Percentiles rank a stretch among this genome's conserved stretches.
Conservation (phyloP, 2,329 filamentous ascomycete species). For the Nothopassalora personata region DNA sequence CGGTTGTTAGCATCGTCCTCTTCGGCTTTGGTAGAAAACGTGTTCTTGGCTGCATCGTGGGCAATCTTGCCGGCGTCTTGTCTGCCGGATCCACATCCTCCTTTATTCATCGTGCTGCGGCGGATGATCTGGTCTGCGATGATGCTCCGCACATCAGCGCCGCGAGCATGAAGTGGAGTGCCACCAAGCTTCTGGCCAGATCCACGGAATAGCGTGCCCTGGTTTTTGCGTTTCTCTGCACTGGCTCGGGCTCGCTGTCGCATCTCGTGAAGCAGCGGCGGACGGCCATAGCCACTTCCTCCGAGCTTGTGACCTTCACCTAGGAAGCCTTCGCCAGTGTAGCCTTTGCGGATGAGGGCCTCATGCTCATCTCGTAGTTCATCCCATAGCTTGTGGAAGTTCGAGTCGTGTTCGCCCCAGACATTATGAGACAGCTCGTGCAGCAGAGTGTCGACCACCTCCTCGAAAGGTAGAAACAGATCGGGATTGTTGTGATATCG, state of each 20-base stretch:
- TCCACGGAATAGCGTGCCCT: constrained; percentile 47
- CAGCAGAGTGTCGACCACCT: constrained; percentile 83
- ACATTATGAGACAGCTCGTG: constrained; percentile 91
- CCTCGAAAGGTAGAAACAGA: constrained; percentile 74
- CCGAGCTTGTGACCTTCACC: constrained; percentile 70
- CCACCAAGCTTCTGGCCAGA: constrained; percentile 72
- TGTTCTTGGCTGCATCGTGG: constrained; percentile 62
- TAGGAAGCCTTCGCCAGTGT: constrained; percentile 84
- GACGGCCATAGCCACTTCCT: constrained; percentile 45
- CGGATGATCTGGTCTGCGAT: constrained; percentile 65
- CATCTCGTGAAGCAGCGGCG: constrained; percentile 67
- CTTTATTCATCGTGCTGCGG: constrained; percentile 61
- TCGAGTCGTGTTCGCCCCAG: constrained; percentile 72
- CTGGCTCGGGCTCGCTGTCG: constrained; percentile 63
- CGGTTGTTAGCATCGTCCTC: constrained; percentile 84
- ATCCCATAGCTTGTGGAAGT: constrained; percentile 84
- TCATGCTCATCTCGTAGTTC: constrained; percentile 82
- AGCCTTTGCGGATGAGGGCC: constrained; percentile 70
- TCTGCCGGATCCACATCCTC: constrained; percentile 66
- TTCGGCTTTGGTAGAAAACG: constrained; percentile 77
- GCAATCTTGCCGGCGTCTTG: constrained; percentile 62
- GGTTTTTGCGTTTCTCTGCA: constrained; percentile 60
- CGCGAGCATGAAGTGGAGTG: constrained; percentile 45
- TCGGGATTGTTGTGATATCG: constrained; percentile 68
- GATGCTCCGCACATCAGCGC: constrained; percentile 64